These are phyloP conservation scores for Puccinellia tenuiflora DNA, from an alignment of 176 grass and related monocot species.

Conservation along the genomic window DNA sequence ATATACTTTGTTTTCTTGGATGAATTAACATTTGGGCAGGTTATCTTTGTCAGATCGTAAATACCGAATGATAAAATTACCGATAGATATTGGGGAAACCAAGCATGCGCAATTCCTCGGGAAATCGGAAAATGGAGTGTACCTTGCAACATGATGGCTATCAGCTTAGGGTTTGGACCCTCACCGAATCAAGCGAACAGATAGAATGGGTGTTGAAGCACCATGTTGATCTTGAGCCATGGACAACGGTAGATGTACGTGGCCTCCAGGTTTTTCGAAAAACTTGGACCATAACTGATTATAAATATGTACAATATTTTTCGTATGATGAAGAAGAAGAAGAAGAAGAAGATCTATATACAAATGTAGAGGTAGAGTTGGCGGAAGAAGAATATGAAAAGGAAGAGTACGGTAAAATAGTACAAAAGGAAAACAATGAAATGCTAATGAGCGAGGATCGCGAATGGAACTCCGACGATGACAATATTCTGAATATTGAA, in stretches of 20 bases:
- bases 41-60: not conserved
- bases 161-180: not conserved
- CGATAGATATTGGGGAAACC: not conserved
- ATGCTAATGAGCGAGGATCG: not conserved
- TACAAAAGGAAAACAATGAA: not conserved
- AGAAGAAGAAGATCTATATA: too few relatives aligned
- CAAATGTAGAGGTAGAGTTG: not conserved
- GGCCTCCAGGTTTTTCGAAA: not conserved
- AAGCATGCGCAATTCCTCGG: not conserved
- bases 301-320: too few relatives aligned
- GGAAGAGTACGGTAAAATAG: not conserved
- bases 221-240: not conserved
- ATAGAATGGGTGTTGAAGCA: not conserved
- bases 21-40: not conserved
- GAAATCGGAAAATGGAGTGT: not conserved
- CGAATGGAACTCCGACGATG: not conserved
- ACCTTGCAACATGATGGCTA: not conserved
- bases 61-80: not conserved
- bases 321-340: too few relatives aligned
- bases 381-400: not conserved
- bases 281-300: not conserved
- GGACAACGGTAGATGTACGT: rapidly evolving
- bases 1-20: not conserved
- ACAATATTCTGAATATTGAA: not conserved
- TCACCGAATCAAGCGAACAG: not conserved